Evolutionary conservation across 2,329 filamentous ascomycete species (phyloP).

Genomic region (Elsinoe australis): DNA sequence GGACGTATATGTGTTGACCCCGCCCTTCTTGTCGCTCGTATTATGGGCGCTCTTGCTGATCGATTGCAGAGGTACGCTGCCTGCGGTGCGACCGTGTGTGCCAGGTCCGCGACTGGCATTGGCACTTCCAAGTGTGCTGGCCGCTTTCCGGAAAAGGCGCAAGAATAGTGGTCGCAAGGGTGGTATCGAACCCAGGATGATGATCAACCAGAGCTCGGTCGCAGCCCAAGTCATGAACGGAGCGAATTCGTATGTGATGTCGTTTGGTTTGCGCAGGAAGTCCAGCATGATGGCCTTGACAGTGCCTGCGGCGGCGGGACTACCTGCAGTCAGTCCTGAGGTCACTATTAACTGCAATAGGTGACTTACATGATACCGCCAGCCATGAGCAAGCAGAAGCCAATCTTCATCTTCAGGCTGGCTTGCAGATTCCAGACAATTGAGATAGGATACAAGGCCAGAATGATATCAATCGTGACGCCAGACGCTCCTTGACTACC

Average conservation of each 20-base stretch:
- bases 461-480: constrained; percentile 5
- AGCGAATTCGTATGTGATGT: constrained; percentile 11
- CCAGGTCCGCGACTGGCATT: neutral
- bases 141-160: constrained; percentile 11
- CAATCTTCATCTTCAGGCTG: constrained; percentile 12
- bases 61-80: constrained; percentile 5
- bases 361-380: constrained; percentile 7
- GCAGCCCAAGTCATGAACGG: constrained; percentile 13
- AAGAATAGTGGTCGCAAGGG: constrained; percentile 17
- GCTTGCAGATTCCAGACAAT: constrained; percentile 17
- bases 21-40: constrained; percentile 3
- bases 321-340: neutral
- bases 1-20: constrained; percentile 3
- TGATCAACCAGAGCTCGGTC: constrained; percentile 17
- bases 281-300: constrained; percentile 10
- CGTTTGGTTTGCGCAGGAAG: constrained; percentile 12
- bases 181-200: constrained; percentile 17
- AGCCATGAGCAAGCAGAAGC: constrained; percentile 16
- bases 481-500: constrained; percentile 12
- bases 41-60: constrained; percentile 2
- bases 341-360: too few relatives aligned
- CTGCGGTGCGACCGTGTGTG: neutral
- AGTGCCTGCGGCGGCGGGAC: constrained; percentile 5
- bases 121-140: constrained; percentile 3
- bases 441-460: constrained; percentile 10